Base-by-base conservation (phyloP, 1,284 basidiomycete species). In the Fomitopsis pinicola region DNA sequence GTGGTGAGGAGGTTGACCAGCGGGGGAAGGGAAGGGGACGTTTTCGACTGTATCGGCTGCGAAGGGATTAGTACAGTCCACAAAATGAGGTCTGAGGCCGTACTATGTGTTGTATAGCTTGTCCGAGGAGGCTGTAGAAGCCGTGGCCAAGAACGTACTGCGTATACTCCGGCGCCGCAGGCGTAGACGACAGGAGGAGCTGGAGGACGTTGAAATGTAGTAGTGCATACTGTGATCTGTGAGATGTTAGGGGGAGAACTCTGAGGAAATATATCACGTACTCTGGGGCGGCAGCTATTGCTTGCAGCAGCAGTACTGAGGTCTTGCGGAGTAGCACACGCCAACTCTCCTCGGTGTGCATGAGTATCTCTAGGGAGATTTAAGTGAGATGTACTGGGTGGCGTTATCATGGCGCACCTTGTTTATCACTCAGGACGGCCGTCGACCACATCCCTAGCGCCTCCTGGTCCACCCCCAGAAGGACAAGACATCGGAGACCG, bases 401-500 rank as follows among this genome's bases (percentile, higher is more conserved):
- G 44, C 17, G 19, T 9, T 9, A 45, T 19, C 2, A 5, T 30
- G n/a, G 19, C 79, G 15, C 57, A 84, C 86, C 76, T 68, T 78
- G 74, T 30, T 78, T 76, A 8, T 62, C 66, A n/a, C 62, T 56
- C 1, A 75, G 42, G 67, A 87, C 71, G 19, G 72, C 67, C 50
- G 71, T 66, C 19, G 83, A 83, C 87, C 88, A 90, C 15, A 70
- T 59, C 2, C 67, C 77, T 14, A 92, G 74, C 12, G 81, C 77
- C 12, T 78, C 76, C 52, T 84, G 80, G 63, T 89, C 83, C 48
- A 75, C 75, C 3, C 83, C 83, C 53, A 88, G 75, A 35, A 90
- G 77, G 22, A 87, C 82, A 42, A 89, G 73, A 72, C 82, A 85
- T 60, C 88, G 74, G 67, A 90, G 68, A 5, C 81, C 86, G n/a